Base-by-base conservation (phyloP, 1,284 basidiomycete genomes). In the Mycosarcoma mackinlayi region DNA sequence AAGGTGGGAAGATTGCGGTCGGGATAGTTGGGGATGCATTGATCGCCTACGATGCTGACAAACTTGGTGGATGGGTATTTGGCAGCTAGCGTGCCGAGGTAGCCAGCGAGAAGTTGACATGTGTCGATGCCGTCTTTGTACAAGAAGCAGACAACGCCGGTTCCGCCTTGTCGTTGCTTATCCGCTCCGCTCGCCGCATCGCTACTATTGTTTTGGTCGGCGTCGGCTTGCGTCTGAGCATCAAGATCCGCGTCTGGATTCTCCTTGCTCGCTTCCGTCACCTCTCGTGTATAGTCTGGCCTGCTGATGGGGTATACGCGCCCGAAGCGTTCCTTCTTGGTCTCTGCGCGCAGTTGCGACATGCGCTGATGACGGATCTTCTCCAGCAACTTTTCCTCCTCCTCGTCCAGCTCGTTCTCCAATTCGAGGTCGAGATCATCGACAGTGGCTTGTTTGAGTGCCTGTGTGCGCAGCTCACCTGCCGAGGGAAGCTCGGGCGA, bases 11-110 rank as follows among this genome's bases (percentile, higher is more conserved):
- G 84, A 59, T 94, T 90, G 35, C 88, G 87, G 78, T 98, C 95
- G 8, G 95, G 95, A 48, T 98, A 91, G 84, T 98, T 91, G 23
- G 92, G 90, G 75, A 98, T 97, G 85, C 95, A 98, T 84, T 95
- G 78, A 84, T 92, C 89, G 27, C 94, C 94, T 2, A 95, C 89
- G 75, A 98, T 98, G 33, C 92, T 93, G 64, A 98, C 91, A 77
- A 98, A 98, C 84, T 98, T 98, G 9, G 94, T 92, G 24, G 90
- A 88, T 3, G 94, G 92, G 83, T 97, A 91, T 52, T 89, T 88
- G 25, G 86, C 86, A 0, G 95, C 93, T 3, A 98, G 86, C 1
- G 86, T 86, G 16, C 87, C 86, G 30, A 98, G 84, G 53, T 94
- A 90, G 30, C 87, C 85, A 42, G 88, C 88, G 9, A 94, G 85